These are phyloP conservation scores for Globisporangium acanthophoron DNA, from an alignment of 352 stramenopile species.

Conservation along the genomic window DNA sequence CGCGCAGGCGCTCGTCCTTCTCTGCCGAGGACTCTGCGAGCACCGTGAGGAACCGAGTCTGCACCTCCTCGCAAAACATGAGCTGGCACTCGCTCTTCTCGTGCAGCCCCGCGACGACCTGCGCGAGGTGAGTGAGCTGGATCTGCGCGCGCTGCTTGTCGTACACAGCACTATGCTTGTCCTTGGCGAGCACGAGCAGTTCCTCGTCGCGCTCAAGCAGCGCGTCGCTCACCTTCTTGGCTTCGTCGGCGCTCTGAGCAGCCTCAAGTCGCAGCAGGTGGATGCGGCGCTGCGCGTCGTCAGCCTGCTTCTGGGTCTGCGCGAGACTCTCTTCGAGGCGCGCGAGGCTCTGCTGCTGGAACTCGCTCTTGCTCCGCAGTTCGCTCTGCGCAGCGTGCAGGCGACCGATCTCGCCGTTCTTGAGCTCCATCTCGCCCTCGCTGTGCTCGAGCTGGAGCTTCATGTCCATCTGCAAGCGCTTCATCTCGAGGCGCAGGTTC, in stretches of 20 bases:
- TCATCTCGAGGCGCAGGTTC: constrained; percentile 53
- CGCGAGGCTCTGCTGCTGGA: constrained; percentile 37
- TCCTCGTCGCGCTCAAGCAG: constrained; percentile 34
- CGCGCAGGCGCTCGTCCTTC: constrained; percentile 37
- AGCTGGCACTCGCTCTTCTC: constrained; percentile 27
- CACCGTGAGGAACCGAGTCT: constrained; percentile 21
- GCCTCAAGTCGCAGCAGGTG: constrained; percentile 48
- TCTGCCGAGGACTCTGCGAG: constrained; percentile 31
- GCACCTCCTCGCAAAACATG: constrained; percentile 48
- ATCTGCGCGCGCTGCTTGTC: constrained; percentile 48
- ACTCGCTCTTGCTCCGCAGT: constrained; percentile 55
- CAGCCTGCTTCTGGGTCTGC: constrained; percentile 27
- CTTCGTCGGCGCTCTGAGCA: constrained; percentile 30
- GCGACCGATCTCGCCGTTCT: constrained; percentile 61
- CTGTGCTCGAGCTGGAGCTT: constrained; percentile 63
- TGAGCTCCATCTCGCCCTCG: constrained; percentile 62
- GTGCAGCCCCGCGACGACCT: constrained; percentile 20
- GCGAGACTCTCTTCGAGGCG: constrained; percentile 38
- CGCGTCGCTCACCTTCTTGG: constrained; percentile 23
- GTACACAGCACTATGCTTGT: constrained; percentile 22
- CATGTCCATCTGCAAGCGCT: constrained; percentile 72
- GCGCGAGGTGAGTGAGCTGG: constrained; percentile 39
- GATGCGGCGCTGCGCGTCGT: constrained; percentile 47
- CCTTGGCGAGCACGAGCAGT: constrained; percentile 22
- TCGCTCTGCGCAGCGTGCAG: constrained; percentile 45